These are phyloP conservation scores for Fusarium floridanum DNA, from an alignment of 2,329 filamentous ascomycete genomes.

Conservation along the genomic window DNA sequence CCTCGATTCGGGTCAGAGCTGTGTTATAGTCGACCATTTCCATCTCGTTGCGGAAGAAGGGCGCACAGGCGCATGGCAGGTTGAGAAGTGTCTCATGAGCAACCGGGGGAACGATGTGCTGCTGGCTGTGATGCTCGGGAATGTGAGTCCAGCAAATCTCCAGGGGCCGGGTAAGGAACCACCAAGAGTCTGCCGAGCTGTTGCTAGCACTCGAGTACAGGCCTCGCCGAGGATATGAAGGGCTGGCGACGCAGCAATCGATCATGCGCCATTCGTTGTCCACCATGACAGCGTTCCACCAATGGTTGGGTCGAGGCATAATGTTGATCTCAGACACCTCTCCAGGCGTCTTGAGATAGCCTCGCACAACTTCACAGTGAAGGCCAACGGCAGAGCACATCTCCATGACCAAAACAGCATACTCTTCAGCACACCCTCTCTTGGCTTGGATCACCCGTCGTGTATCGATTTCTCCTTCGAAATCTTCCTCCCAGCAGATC, in stretches of 20 bases:
- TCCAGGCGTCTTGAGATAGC: conserved; percentile 91
- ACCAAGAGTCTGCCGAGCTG: conserved; percentile 85
- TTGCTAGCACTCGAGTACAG: conserved; percentile 81
- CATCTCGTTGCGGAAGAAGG: conserved; percentile 86
- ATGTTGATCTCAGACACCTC: conserved; percentile 85
- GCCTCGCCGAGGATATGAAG: conserved; percentile 85
- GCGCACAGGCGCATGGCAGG: conserved; percentile 85
- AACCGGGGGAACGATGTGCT: conserved; percentile 92
- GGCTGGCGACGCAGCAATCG: conserved; percentile 91
- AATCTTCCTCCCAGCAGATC: conserved; percentile 94
- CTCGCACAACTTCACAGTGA: conserved; percentile 86
- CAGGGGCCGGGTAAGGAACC: conserved; percentile 89
- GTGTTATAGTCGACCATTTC: conserved; percentile 93
- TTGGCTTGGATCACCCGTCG: conserved; percentile 86
- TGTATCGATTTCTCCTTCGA: conserved; percentile 86
- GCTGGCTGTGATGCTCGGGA: conserved; percentile 86
- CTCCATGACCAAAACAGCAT: conserved; percentile 87
- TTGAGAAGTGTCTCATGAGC: conserved; percentile 88
- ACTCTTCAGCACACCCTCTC: conserved; percentile 88
- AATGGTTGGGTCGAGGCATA: conserved; percentile 92
- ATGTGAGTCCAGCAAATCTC: conserved; percentile 98
- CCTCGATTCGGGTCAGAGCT: conserved; percentile 85
- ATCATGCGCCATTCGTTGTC: conserved; percentile 97
- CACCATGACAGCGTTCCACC: conserved; percentile 95
- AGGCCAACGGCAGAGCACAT: conserved; percentile 95